A percentile compares a stretch with the other conserved stretches of the same genome.
Conservation (phyloP, 257 asterid genomes). For the Buddleja alternifolia region DNA sequence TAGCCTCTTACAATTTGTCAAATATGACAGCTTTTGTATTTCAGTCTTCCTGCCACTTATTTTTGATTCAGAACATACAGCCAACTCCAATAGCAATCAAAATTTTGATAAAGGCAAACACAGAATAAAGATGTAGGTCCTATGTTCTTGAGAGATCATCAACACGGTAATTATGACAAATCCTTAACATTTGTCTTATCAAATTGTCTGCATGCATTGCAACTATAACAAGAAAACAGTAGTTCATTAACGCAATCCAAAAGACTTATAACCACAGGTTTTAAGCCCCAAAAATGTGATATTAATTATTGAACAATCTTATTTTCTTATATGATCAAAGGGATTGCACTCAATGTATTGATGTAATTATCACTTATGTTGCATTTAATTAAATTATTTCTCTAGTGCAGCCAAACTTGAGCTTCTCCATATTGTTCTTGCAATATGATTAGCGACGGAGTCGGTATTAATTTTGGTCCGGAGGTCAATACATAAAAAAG, state of each 20-base stretch:
- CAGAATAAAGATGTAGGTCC: constrained; percentile 37
- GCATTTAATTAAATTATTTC: no score
- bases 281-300: neutral
- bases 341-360: neutral
- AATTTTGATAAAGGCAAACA: constrained; percentile 23
- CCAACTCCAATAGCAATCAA: constrained; percentile 29
- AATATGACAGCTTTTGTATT: constrained; percentile 31
- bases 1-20: neutral
- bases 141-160: constrained; percentile 32
- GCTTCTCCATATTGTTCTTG: no score
- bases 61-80: constrained; percentile 30
- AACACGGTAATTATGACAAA: constrained; percentile 41
- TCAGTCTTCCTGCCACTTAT: constrained; percentile 16
- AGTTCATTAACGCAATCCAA: constrained; percentile 15
- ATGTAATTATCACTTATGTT: neutral
- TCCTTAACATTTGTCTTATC: constrained; percentile 53
- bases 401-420: no score
- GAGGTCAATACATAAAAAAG: no score
- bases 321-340: neutral
- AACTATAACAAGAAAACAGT: neutral
- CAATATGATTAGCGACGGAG: no score
- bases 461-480: no score
- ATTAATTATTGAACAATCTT: neutral
- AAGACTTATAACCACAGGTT: constrained; percentile 25
- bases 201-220: constrained; percentile 34